Evolutionary conservation across 495 filamentous ascomycete genomes (phyloP), one percentile per base, ranked within the genome.

Genomic region (Aspergillus steynii): DNA sequence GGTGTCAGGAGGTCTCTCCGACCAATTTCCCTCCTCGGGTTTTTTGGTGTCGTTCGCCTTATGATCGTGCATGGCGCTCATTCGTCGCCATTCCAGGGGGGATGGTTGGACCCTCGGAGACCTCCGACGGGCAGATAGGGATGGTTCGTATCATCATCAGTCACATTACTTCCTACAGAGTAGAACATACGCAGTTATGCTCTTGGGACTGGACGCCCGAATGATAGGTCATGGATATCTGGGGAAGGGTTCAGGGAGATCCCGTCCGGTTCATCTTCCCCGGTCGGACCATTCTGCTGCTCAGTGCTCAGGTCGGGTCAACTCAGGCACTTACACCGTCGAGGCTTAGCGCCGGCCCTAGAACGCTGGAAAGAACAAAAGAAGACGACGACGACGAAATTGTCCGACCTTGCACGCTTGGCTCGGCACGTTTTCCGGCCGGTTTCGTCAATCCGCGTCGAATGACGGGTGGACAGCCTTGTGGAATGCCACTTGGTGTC

Each of bases 401-500:
- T 42, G 37, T 42, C 37, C 37, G 37, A 42, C 37, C 37, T 3
- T 10, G 3, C 37, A 14, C 3, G 31, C 53, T 50, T 37, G 49
- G 49, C 37, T 58, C 56, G 56, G 56, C 56, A 51, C 56, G 47
- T 34, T 50, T 58, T 50, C 57, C 57, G 57, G n/a, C 46, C 47
- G 31, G 29, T 59, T 46, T 59, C 27, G 46, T 34, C 48, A 48
- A 34, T 31, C 37, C 29, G 28, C 37, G 8, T 20, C 27, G 26
- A 51, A 32, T 29, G 56, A 59, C 51, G 25, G 20, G 57, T 59
- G 46, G 57, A 47, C 50, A 59, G 57, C 57, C 57, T 59, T 59
- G 57, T 54, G 52, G 52, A 5, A 53, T 28, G 31, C 31, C 31
- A 32, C 31, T 32, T 32, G 31, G 31, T 32, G 31, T 32, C 31